Evolutionary conservation across 441 rosid genomes (phyloP).

Genomic region (Erysimum pusillum): DNA sequence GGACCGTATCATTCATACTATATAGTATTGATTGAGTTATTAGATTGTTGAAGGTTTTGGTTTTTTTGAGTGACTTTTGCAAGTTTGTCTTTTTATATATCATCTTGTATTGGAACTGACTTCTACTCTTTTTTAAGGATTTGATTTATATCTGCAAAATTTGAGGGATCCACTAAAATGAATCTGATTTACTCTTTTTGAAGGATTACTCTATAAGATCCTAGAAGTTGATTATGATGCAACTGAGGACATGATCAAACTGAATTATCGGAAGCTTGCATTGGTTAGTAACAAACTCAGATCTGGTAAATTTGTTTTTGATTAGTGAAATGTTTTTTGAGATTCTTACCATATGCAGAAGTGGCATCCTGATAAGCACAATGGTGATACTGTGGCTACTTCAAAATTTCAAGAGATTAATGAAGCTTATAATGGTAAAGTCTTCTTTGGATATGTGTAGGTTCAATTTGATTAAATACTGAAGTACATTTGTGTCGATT

Average conservation of each 20-base stretch:
- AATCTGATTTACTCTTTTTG: constrained; percentile 12
- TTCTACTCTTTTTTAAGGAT: not conserved
- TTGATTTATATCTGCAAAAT: not conserved
- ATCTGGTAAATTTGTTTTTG: too few relatives aligned
- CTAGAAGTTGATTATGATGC: constrained; percentile 87
- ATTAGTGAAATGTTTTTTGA: constrained; percentile 20
- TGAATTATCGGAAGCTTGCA: constrained; percentile 79
- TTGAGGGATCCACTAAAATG: not conserved
- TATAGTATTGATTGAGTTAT: not conserved
- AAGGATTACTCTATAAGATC: constrained; percentile 84
- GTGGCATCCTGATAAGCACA: constrained; percentile 91
- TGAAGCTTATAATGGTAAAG: constrained; percentile 75
- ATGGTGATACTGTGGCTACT: constrained; percentile 68
- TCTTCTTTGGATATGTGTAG: not conserved
- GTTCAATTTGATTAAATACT: too few relatives aligned
- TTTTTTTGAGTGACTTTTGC: not conserved
- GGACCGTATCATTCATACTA: not conserved
- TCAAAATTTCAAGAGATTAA: constrained; percentile 82
- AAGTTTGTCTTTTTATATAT: constrained; percentile 12
- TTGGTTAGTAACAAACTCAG: too few relatives aligned
- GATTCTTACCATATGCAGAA: constrained; percentile 55
- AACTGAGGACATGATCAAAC: constrained; percentile 73
- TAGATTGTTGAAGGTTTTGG: not conserved
- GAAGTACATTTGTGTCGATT: too few relatives aligned
- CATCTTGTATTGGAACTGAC: not conserved